Base-by-base conservation (phyloP, 139 green algal genomes). In the Tetraselmis striata region DNA sequence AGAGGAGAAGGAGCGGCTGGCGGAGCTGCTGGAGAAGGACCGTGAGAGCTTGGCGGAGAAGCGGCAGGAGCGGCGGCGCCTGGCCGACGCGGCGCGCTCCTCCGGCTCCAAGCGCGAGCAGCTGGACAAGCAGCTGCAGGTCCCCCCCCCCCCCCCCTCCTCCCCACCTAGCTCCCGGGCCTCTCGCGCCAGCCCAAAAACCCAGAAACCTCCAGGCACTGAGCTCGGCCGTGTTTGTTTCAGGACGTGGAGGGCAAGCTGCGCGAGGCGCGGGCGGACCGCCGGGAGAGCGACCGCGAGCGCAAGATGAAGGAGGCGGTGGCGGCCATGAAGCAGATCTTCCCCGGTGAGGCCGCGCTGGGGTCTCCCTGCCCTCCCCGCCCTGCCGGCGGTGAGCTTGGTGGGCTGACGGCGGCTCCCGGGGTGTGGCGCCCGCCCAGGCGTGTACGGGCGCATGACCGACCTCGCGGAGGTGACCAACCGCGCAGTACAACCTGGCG, bases 401-500 rank as follows among this genome's bases (percentile, higher is more conserved):
- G n/a, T n/a, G n/a, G n/a, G n/a, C n/a, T n/a, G n/a, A n/a, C n/a
- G n/a, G n/a, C n/a, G n/a, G n/a, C n/a, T n/a, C n/a, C n/a, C n/a
- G n/a, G n/a, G n/a, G n/a, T n/a, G n/a, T n/a, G n/a, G n/a, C n/a
- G n/a, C n/a, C n/a, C n/a, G n/a, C 24, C 59, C 85, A 90, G 93
- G 93, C 29, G 94, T 98, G 29, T 87, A 94, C 78, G 96, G 96
- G 0, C 89, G 91, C n/a, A 84, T 98, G 82, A 91, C 87, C 0
- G 90, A 97, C 29, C 89, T 98, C 80, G 92, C 90, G 32, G 88
- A 90, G 59, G 90, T 96, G 18, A 90, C 87, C 0, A 87, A 96
- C 80, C 82, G 85, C n/a, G 2, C 90, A 91, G 81, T 98, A 97
- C 89, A 91, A 95, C 79, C 79, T 98, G 79, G 96, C 96, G 1